Base-by-base conservation (phyloP, 2,329 filamentous ascomycete genomes). In the Aspergillus pseudonomiae region DNA sequence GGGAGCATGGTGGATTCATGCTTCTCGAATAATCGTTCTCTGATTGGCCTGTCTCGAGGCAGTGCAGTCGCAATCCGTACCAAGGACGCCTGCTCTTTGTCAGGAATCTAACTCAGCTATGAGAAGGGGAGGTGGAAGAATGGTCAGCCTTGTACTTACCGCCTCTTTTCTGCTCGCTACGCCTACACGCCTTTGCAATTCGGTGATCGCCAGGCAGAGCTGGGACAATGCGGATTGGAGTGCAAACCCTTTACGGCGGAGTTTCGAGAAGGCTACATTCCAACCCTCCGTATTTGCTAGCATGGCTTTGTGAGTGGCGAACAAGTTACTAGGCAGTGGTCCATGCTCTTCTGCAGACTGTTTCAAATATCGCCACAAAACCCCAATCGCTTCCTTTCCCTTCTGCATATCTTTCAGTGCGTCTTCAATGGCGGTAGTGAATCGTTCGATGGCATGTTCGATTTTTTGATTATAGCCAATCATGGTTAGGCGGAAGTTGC, bases 211-310 rank as follows among this genome's bases (percentile, higher is more conserved):
- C 59, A 87, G 88, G 67, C 88, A 88, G 24, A 97, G 85, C 76
- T 91, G 88, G 45, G 88, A 85, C 46, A 97, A 84, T 34, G 89
- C 82, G 7, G 87, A 84, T 36, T 90, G 90, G 30, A 97, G 82
- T 52, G 86, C 85, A 65, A 89, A 86, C 16, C 90, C 89, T 73
- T 90, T 92, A 26, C 86, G 85, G 74, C 93, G 89, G 63, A 97
- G 83, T 60, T 90, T 90, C 60, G 88, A 85, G 72, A 97, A 89
- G 7, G 93, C 93, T 62, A 89, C 88, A 63, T 89, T 87, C 94
- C 94, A 98, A 50, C 94, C 93, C 67, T 96, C 91, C 10, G 93
- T 90, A 70, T 98, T 98, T 39, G 92, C 92, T 72, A 91, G 90
- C 94, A 98, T 98, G 43, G 94, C 93, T 46, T 89, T 86, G 70